These are phyloP conservation scores for Nitzschia sp. DNA, from an alignment of 108 stramenopile species.

Conservation along the genomic window DNA sequence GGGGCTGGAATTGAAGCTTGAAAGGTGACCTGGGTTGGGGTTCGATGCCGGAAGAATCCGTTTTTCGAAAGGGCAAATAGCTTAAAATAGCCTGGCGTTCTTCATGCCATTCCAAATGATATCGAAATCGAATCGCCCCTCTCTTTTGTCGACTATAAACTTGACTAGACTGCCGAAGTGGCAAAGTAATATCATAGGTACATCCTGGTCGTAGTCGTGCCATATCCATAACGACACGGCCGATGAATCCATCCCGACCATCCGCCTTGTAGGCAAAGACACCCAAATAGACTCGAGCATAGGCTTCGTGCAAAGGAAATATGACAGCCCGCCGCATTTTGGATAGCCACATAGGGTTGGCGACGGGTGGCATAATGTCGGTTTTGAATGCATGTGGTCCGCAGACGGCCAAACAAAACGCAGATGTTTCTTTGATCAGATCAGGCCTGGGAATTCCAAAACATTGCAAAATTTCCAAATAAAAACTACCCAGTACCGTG, in stretches of 20 bases:
- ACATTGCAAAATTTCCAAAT: conserved; percentile 54
- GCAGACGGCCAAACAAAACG: conserved; percentile 51
- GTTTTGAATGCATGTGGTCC: conserved; percentile 58
- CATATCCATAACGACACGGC: conserved; percentile 51
- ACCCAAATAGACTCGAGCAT: conserved; percentile 45
- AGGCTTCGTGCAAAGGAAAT: conserved; percentile 56
- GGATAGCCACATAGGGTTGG: conserved; percentile 51
- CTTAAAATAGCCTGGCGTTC: conserved; percentile 53
- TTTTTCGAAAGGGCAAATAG: conserved; percentile 36
- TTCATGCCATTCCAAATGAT: conserved; percentile 53
- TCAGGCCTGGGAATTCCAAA: conserved; percentile 59
- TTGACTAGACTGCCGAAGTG: conserved; percentile 43
- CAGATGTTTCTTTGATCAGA: conserved; percentile 37
- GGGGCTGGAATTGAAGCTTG: background rate
- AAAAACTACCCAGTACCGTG: conserved; percentile 29
- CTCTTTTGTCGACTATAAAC: conserved; percentile 39
- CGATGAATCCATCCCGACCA: conserved; percentile 51
- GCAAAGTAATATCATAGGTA: conserved; percentile 52
- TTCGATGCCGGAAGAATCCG: background rate
- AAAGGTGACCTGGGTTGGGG: background rate
- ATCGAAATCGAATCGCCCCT: conserved; percentile 57
- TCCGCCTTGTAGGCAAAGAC: conserved; percentile 55
- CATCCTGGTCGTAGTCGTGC: conserved; percentile 48
- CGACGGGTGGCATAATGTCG: conserved; percentile 46
- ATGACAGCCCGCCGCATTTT: conserved; percentile 56